These are phyloP conservation scores for Spergularia azorica DNA, from an alignment of 179 eudicot species.

Conservation along the genomic window DNA sequence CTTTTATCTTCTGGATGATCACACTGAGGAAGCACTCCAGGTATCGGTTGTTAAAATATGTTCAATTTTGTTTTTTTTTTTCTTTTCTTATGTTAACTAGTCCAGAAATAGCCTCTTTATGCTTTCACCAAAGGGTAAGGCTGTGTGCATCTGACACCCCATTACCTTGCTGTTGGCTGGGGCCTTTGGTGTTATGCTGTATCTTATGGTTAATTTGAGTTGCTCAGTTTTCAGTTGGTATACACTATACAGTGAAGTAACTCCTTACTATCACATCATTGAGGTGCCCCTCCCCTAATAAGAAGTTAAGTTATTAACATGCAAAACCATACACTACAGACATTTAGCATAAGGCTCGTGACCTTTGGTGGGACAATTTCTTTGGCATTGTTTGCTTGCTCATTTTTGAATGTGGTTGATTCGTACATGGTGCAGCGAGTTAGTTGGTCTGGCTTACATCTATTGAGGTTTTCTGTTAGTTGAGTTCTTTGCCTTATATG, in stretches of 20 bases:
- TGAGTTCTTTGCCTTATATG: background rate
- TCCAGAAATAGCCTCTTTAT: no score
- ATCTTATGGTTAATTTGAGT: background rate
- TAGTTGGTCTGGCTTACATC: background rate
- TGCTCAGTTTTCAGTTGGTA: background rate
- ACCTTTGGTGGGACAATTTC: background rate
- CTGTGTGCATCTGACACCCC: no score
- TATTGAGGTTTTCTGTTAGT: background rate
- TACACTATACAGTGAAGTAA: background rate
- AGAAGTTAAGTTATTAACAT: background rate
- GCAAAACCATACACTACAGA: background rate
- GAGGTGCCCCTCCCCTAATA: background rate
- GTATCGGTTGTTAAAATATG: constrained; percentile 36
- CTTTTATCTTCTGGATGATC: constrained; percentile 89
- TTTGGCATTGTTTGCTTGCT: background rate
- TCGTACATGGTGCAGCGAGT: background rate
- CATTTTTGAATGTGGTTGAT: background rate
- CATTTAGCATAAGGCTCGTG: background rate
- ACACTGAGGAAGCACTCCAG: constrained; percentile 79
- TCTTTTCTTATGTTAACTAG: no score
- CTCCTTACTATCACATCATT: background rate
- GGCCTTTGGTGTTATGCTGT: no score
- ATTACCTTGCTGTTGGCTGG: no score
- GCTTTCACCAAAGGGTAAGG: no score
- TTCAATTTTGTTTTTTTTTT: background rate